Conservation (phyloP, 2,329 filamentous ascomycete species). For the Phoma sp. region DNA sequence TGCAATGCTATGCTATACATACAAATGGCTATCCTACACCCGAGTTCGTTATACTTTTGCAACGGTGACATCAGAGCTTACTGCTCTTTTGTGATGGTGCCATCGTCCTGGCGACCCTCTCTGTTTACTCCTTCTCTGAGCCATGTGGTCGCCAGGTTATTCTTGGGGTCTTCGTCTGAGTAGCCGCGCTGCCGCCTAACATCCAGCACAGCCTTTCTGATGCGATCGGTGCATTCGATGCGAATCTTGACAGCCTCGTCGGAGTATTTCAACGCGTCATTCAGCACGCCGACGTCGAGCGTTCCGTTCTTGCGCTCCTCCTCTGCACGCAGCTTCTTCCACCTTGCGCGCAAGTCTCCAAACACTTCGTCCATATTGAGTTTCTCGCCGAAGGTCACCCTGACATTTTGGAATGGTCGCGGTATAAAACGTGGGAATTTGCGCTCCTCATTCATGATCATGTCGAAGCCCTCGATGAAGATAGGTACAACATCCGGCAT, state of each 20-base stretch:
- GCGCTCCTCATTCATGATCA: conserved; percentile 85
- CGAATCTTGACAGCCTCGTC: conserved; percentile 78
- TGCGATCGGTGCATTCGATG: conserved; percentile 77
- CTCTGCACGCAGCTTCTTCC: conserved; percentile 69
- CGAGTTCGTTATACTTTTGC: too few species aligned
- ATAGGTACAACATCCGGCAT: conserved; percentile 90
- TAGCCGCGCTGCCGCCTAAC: conserved; percentile 74
- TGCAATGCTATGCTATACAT: background rate
- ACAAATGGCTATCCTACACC: conserved; percentile 2
- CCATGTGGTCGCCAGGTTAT: conserved; percentile 83
- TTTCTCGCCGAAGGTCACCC: conserved; percentile 78
- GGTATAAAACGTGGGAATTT: conserved; percentile 81
- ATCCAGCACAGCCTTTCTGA: conserved; percentile 81
- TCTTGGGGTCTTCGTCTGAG: conserved; percentile 79
- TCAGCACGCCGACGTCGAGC: conserved; percentile 64
- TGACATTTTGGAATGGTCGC: conserved; percentile 71
- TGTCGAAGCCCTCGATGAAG: conserved; percentile 89
- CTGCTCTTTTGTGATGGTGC: conserved; percentile 64
- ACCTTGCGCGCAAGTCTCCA: conserved; percentile 75
- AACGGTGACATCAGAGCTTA: conserved; percentile 30
- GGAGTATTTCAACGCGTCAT: conserved; percentile 69
- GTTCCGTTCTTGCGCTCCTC: conserved; percentile 54
- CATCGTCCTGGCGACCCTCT: conserved; percentile 66
- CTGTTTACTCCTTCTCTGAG: conserved; percentile 59
- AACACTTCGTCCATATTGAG: conserved; percentile 77